Conservation (phyloP, 2,329 filamentous ascomycete genomes). For the Thermochaetoides dissita region DNA sequence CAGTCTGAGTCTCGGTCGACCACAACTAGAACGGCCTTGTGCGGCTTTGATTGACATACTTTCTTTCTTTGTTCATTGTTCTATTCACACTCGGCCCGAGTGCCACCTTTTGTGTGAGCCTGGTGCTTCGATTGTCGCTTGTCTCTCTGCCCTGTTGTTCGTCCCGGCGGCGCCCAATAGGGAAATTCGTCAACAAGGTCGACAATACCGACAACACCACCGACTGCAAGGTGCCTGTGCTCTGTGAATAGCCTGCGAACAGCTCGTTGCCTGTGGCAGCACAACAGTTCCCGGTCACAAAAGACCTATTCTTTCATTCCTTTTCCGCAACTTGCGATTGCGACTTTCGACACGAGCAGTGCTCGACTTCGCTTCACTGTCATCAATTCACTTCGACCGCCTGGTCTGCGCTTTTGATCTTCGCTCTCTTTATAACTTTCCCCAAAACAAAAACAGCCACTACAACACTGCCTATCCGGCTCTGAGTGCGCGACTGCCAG, state of each 20-base stretch:
- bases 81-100: constrained; percentile 1
- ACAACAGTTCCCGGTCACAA: constrained; percentile 4
- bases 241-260: too few relatives aligned
- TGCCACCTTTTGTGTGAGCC: background rate
- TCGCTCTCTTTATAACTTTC: constrained; percentile 3
- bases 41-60: constrained; percentile 8
- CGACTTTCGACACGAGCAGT: constrained; percentile 6
- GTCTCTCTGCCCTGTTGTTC: constrained; percentile 6
- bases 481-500: constrained; percentile 8
- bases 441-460: background rate
- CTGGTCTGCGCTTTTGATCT: constrained; percentile 5
- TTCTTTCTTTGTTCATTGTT: constrained; percentile 10
- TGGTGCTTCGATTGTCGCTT: background rate
- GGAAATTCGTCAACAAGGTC: too few relatives aligned
- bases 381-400: background rate
- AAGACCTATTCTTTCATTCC: constrained; percentile 5
- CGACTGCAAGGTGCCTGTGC: constrained; percentile 2
- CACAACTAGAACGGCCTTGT: background rate
- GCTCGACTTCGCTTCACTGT: constrained; percentile 3
- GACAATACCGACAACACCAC: background rate
- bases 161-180: too few relatives aligned
- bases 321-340: background rate
- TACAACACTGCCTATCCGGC: constrained; percentile 9
- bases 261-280: background rate
- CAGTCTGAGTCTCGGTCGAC: too few relatives aligned